A percentile compares a stretch with the other conserved stretches of the same genome.
Conservation (phyloP, 1,284 basidiomycete species). For the Irpex rosettiformis region DNA sequence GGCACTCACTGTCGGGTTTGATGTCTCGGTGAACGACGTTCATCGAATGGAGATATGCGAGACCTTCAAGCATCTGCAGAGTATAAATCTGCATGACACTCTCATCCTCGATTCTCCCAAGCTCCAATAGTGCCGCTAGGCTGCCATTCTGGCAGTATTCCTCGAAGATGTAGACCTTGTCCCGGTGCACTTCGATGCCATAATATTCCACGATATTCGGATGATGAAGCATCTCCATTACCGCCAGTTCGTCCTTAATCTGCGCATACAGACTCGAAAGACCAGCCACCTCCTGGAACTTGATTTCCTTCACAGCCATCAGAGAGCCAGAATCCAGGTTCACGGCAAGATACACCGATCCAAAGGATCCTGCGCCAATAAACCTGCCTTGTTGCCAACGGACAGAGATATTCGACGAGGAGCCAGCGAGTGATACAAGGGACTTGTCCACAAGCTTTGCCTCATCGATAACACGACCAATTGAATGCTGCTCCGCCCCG, state of each 20-base stretch:
- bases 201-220: slow-evolving; percentile 99
- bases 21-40: slow-evolving; percentile 96
- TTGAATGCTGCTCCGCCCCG: slow-evolving; percentile 66
- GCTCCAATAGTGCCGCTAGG: slow-evolving; percentile 85
- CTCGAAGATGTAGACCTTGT: slow-evolving; percentile 99
- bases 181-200: slow-evolving; percentile 98
- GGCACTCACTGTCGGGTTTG: slow-evolving; percentile 91
- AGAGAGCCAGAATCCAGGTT: slow-evolving; percentile 95
- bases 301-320: slow-evolving; percentile 99
- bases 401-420: slow-evolving; percentile 92
- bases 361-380: slow-evolving; percentile 97
- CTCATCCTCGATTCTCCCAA: slow-evolving; percentile 96
- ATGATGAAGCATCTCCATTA: slow-evolving; percentile 99
- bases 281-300: slow-evolving; percentile 90
- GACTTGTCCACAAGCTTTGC: slow-evolving; percentile 91
- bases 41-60: slow-evolving; percentile 91
- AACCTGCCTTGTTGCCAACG: slow-evolving; percentile 99
- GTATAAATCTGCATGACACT: slow-evolving; percentile 95
- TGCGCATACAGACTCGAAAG: slow-evolving; percentile 85
- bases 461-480: slow-evolving; percentile 89
- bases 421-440: slow-evolving; percentile 87
- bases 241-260: slow-evolving; percentile 95
- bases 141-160: slow-evolving; percentile 98
- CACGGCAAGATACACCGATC: slow-evolving; percentile 96
- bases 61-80: slow-evolving; percentile 94